These are phyloP conservation scores for Alliaria petiolata DNA, from an alignment of 345 rosid species.

Conservation along the genomic window DNA sequence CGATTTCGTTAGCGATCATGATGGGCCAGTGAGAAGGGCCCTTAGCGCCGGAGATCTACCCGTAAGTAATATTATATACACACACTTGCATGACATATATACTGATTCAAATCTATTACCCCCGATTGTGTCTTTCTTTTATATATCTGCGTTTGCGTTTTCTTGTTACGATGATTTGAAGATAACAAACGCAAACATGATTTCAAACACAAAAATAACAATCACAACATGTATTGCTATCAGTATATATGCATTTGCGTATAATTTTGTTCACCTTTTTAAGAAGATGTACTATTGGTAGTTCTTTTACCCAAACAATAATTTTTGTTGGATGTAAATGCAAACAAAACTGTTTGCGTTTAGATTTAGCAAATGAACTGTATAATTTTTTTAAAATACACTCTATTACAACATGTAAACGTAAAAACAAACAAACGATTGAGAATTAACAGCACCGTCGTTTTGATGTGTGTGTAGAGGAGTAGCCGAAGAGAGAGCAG, in stretches of 20 bases:
- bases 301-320: neutral
- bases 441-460: too few relatives aligned
- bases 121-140: too few relatives aligned
- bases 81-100: too few relatives aligned
- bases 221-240: neutral
- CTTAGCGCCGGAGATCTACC: conserved; percentile 79
- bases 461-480: conserved; percentile 29
- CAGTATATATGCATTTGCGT: neutral
- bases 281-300: neutral
- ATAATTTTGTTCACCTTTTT: neutral
- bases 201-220: neutral
- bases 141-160: neutral
- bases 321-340: neutral
- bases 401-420: neutral
- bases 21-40: conserved; percentile 66
- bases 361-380: neutral
- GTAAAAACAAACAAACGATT: neutral
- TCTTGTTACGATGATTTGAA: neutral
- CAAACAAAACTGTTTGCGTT: neutral
- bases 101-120: too few relatives aligned
- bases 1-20: conserved; percentile 41
- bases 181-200: neutral
- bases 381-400: too few relatives aligned
- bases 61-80: conserved; percentile 38
- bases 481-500: conserved; percentile 49